Base-by-base conservation (phyloP, 2,329 filamentous ascomycete genomes). In the Hirsutella rhossiliensis region DNA sequence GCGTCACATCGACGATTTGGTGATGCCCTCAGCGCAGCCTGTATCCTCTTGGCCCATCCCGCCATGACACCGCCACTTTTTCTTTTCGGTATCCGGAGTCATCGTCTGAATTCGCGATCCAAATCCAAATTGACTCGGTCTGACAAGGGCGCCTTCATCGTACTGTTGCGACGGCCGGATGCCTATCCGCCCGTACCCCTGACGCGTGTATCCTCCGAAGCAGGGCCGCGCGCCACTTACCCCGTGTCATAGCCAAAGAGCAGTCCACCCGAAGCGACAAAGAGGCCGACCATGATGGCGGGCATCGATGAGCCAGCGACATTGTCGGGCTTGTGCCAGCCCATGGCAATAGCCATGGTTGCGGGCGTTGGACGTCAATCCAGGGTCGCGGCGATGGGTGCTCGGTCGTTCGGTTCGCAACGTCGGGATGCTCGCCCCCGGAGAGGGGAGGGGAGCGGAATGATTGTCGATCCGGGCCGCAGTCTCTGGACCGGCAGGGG, bases 311-410 rank as follows among this genome's bases (percentile, higher is more conserved):
- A 82, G 62, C 82, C 82, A 60, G 81, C 76, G 62, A 83, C 80
- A 72, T 82, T 82, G 65, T 82, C 77, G 62, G 82, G 82, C 69
- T 84, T 85, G 55, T 78, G 79, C 78, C 78, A 82, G 66, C 76
- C 75, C 75, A 79, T 79, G 75, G 75, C 75, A 62, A 74, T 72
- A 59, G 74, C 74, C 75, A 78, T 79, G 73, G 72, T 69, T 67
- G 63, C 64, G 61, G 56, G 54, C 56, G 59, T 60, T 60, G 34
- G 59, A 63, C 66, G 65, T 76, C 73, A 76, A 69, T 69, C 71
- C 62, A 64, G 60, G 58, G 56, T 55, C 61, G 61, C 62, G 58
- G 57, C 56, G 50, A 48, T 43, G 45, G 44, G 31, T 40, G 43
- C 15, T n/a, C 17, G n/a, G 18, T 17, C 9, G 13, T 15, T 36